Conservation (phyloP, 345 rosid genomes). For the Isatis tinctoria region DNA sequence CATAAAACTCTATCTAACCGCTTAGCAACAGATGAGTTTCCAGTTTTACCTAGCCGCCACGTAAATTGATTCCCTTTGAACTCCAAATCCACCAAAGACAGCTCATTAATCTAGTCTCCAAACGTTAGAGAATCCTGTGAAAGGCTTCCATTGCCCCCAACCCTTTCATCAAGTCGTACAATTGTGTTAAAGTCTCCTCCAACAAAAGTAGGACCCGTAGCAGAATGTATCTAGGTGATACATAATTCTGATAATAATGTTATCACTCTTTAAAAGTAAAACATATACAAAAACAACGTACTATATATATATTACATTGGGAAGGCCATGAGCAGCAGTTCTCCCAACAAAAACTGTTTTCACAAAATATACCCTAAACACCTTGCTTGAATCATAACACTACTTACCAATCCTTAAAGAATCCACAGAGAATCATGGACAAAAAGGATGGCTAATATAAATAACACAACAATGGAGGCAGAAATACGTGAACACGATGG, state of each 20-base stretch:
- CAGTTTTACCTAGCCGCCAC: too few species aligned
- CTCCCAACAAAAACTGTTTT: constrained; percentile 6
- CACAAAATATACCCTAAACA: constrained; percentile 14
- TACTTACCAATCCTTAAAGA: not conserved
- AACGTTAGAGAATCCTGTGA: too few species aligned
- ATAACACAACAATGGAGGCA: constrained; percentile 22
- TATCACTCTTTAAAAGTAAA: not conserved
- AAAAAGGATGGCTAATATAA: constrained; percentile 1
- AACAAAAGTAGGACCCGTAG: too few species aligned
- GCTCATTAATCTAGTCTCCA: too few species aligned
- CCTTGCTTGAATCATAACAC: not conserved
- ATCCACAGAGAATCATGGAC: constrained; percentile 13
- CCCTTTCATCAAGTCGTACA: too few species aligned
- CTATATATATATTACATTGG: constrained; percentile 16
- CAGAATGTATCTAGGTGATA: not conserved
- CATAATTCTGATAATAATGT: not conserved
- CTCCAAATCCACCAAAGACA: too few species aligned
- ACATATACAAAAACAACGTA: not conserved
- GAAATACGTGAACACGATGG: not conserved
- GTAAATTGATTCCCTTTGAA: too few species aligned
- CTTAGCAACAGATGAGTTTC: too few species aligned
- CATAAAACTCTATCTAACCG: too few species aligned
- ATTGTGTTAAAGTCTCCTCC: too few species aligned
- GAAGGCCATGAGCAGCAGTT: not conserved
- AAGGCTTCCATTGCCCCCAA: too few species aligned